These are phyloP conservation scores for Coemansia aciculifera DNA, from an alignment of 192 early-diverging fungal genomes.

Conservation along the genomic window DNA sequence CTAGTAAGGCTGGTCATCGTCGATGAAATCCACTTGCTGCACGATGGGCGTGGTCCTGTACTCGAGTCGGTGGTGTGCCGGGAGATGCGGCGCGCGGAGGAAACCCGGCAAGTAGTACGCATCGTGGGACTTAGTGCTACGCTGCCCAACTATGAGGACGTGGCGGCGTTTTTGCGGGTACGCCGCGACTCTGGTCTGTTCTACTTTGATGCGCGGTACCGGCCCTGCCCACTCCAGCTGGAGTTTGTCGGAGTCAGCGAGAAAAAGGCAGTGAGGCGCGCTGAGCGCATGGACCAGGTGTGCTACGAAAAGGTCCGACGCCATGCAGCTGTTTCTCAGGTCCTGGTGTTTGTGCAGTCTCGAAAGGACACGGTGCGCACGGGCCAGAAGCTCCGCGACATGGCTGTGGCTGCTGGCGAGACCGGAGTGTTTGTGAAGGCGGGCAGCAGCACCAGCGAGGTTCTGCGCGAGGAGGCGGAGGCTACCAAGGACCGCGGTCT, in stretches of 20 bases:
- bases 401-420: conserved; percentile 88
- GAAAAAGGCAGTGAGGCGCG: conserved; percentile 91
- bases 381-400: conserved; percentile 86
- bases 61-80: conserved; percentile 90
- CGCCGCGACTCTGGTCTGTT: conserved; percentile 80
- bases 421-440: conserved; percentile 77
- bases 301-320: conserved; percentile 93
- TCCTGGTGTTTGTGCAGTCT: conserved; percentile 95
- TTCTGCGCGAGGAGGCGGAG: conserved; percentile 78
- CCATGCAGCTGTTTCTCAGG: conserved; percentile 80
- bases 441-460: conserved; percentile 83
- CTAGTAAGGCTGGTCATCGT: conserved; percentile 90
- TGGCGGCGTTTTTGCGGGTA: conserved; percentile 91
- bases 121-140: conserved; percentile 93
- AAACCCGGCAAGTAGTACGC: conserved; percentile 83
- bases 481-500: conserved; percentile 82
- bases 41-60: conserved; percentile 97
- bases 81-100: conserved; percentile 83
- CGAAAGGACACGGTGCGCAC: conserved; percentile 97
- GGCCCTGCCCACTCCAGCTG: conserved; percentile 94
- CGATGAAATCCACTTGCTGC: conserved; percentile 96
- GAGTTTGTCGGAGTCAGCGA: conserved; percentile 97
- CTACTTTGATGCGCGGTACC: conserved; percentile 88
- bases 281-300: conserved; percentile 97
- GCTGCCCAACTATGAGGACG: conserved; percentile 94